These are phyloP conservation scores for Wickerhamiella australiensis DNA, from an alignment of 805 yeast genomes.

Conservation along the genomic window DNA sequence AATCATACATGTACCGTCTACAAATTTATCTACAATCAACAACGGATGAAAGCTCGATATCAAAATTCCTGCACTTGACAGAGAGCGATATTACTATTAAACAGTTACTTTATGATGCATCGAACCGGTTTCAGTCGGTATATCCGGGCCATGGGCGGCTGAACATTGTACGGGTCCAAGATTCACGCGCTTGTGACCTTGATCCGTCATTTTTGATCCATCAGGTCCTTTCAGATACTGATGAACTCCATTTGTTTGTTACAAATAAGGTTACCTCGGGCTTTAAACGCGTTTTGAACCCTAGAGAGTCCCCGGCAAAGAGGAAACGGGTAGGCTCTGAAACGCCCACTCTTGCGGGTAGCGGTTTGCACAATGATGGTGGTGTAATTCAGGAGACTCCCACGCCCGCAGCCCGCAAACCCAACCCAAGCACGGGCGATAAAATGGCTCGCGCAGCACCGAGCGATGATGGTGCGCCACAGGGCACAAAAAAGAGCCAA, in stretches of 20 bases:
- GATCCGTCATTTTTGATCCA: constrained; percentile 1
- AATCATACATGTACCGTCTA: constrained; percentile 5
- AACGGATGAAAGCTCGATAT: not conserved
- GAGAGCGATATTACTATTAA: not conserved
- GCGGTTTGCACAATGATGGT: not conserved
- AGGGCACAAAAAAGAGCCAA: no score
- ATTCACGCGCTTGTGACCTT: not conserved
- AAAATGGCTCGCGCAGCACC: no score
- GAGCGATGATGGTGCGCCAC: no score
- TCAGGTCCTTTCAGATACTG: not conserved
- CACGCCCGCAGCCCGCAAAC: not conserved
- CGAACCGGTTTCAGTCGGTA: not conserved
- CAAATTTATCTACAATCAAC: not conserved
- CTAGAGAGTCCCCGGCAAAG: not conserved
- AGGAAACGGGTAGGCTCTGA: not conserved
- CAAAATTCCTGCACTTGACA: constrained; percentile 1
- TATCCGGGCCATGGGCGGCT: not conserved
- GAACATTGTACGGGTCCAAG: constrained; percentile 2
- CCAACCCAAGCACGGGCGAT: not conserved
- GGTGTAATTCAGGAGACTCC: not conserved
- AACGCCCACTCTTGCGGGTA: not conserved
- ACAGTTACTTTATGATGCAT: not conserved
- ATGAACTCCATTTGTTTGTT: not conserved
- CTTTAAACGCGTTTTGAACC: constrained; percentile 4
- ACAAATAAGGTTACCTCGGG: not conserved